Evolutionary conservation across 225 moss, liverwort and hornwort genomes (phyloP).

Genomic region (Sphagnum contortum): DNA sequence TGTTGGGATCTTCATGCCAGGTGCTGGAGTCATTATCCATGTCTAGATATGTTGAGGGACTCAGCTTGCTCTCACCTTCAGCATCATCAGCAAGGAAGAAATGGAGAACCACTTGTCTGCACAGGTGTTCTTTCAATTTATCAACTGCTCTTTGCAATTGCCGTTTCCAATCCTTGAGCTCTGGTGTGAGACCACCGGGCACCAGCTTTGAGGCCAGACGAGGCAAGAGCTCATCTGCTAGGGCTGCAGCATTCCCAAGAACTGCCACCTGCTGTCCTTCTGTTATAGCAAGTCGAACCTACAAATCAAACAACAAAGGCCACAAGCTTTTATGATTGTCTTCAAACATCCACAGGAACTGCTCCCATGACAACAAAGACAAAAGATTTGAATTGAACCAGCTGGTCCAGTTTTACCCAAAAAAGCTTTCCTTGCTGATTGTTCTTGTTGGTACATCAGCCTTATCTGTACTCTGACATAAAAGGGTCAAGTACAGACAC

Average conservation of each 20-base stretch:
- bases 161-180: constrained; percentile 81
- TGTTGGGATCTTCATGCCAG: constrained; percentile 75
- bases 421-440: too few species aligned
- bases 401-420: too few species aligned
- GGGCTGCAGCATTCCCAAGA: constrained; percentile 77
- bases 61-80: constrained; percentile 63
- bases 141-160: constrained; percentile 73
- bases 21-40: constrained; percentile 46
- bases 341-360: too few species aligned
- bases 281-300: constrained; percentile 60
- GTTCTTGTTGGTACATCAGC: too few species aligned
- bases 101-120: constrained; percentile 64
- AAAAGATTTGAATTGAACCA: too few species aligned
- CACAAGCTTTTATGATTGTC: too few species aligned
- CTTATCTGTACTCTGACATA: too few species aligned
- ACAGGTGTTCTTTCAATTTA: constrained; percentile 62
- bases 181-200: constrained; percentile 64
- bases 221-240: constrained; percentile 84
- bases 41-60: constrained; percentile 53
- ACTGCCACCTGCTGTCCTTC: constrained; percentile 78
- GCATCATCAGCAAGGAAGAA: constrained; percentile 64
- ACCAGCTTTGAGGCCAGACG: constrained; percentile 65
- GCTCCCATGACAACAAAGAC: too few species aligned
- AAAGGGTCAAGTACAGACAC: too few species aligned
- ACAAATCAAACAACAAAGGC: background rate